Evolutionary conservation across 1,284 basidiomycete genomes (phyloP).

Genomic region (Anthracocystis setariae): DNA sequence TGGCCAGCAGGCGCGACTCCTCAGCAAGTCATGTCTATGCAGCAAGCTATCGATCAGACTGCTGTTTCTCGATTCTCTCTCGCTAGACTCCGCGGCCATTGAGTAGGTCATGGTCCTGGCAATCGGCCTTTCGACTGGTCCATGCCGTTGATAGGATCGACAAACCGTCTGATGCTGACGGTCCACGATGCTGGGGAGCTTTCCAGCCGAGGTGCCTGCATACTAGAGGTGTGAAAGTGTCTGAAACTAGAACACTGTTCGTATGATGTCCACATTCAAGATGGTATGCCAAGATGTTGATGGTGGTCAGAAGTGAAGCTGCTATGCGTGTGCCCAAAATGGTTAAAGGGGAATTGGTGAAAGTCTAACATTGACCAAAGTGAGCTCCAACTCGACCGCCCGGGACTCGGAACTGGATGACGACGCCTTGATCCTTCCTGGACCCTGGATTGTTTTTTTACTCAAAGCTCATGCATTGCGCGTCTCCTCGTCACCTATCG

Average conservation of each 20-base stretch:
- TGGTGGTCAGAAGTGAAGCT: no score
- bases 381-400: neutral
- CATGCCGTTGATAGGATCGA: constrained; percentile 54
- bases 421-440: constrained; percentile 9
- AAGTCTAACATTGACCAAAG: neutral
- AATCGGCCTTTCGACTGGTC: constrained; percentile 54
- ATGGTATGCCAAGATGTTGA: no score
- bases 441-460: constrained; percentile 21
- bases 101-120: constrained; percentile 65
- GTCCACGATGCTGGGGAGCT: constrained; percentile 60
- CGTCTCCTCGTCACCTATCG: constrained; percentile 3
- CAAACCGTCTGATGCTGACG: constrained; percentile 40
- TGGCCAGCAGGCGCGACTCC: constrained; percentile 4
- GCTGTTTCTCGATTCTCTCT: neutral
- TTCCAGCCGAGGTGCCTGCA: constrained; percentile 56
- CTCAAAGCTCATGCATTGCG: constrained; percentile 5
- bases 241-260: no score
- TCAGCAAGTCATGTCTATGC: constrained; percentile 4
- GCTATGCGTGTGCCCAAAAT: no score
- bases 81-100: constrained; percentile 31
- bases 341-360: no score
- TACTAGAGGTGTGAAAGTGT: constrained; percentile 12
- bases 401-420: constrained; percentile 16
- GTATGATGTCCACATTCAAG: no score
- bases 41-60: constrained; percentile 3